These are phyloP conservation scores for Phaeosphaeriaceae sp. DNA, from an alignment of 2,329 filamentous ascomycete species.

Conservation along the genomic window DNA sequence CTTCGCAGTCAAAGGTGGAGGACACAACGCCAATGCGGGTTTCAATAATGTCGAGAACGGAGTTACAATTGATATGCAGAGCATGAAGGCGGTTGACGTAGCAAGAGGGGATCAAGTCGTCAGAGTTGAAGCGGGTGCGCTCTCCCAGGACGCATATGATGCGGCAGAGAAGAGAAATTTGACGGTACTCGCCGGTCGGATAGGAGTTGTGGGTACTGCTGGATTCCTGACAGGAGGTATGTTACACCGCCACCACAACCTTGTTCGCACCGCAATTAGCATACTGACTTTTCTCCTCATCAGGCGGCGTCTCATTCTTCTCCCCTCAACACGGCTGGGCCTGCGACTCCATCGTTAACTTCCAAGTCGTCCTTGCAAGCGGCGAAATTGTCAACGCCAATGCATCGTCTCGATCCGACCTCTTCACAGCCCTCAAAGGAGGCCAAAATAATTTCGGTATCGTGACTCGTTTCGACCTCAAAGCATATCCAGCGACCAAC, in stretches of 20 bases:
- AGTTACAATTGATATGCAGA: slow-evolving; percentile 41
- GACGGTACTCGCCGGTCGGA: slow-evolving; percentile 31
- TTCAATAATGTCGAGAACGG: slow-evolving; percentile 41
- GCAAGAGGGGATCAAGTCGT: slow-evolving; percentile 20
- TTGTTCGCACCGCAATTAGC: background rate
- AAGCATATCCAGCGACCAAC: slow-evolving; percentile 23
- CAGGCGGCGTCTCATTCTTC: slow-evolving; percentile 20
- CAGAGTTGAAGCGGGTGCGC: slow-evolving; percentile 31
- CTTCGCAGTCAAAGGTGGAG: slow-evolving; percentile 34
- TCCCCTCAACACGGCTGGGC: slow-evolving; percentile 19
- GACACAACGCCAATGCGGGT: slow-evolving; percentile 29
- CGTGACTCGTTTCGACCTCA: slow-evolving; percentile 51
- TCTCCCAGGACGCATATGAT: slow-evolving; percentile 48
- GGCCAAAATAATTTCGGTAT: slow-evolving; percentile 54
- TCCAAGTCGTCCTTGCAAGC: slow-evolving; percentile 46
- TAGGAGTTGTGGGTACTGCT: slow-evolving; percentile 35
- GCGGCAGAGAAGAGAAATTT: slow-evolving; percentile 23
- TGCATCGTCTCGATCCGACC: slow-evolving; percentile 38
- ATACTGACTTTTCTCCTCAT: background rate
- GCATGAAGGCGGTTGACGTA: slow-evolving; percentile 26
- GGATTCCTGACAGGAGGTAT: slow-evolving; percentile 41
- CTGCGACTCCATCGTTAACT: slow-evolving; percentile 34
- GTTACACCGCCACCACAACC: background rate
- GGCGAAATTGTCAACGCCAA: slow-evolving; percentile 47
- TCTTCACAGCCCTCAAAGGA: slow-evolving; percentile 52